Base-by-base conservation (phyloP, 495 filamentous ascomycete genomes). In the Cercophora sp. region DNA sequence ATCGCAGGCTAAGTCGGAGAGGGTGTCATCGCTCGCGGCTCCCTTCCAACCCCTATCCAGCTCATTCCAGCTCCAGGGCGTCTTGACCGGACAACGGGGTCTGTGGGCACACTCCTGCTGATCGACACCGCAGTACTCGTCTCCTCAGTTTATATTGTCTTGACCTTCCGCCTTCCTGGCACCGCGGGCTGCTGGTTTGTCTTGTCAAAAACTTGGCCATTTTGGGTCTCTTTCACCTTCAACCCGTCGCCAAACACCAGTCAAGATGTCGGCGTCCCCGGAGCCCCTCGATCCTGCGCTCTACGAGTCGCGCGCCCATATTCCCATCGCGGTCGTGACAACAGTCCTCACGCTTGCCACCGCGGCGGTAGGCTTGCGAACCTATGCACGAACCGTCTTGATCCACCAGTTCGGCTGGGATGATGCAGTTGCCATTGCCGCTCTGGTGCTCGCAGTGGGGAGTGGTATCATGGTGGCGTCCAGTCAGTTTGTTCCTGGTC, bases 321-420 rank as follows among this genome's bases (percentile, higher is more conserved):
- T 65, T 22, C 49, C 57, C 26, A 58, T 62, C 36, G 25, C 47
- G 23, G 61, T 63, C 5, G 62, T 65, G 25, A 36, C 54, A 3
- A 37, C 52, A 8, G 27, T 41, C 9, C 53, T 67, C 13, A 9
- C 41, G 36, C 25, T 72, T 10, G 70, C 71, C 40, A 63, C 61
- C 24, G 52, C 58, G 2, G 55, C 63, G 4, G 67, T 77, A 1
- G 52, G 53, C 10, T 54, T 74, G 25, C 64, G 74, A 40, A 54
- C 65, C 16, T 75, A 77, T 48, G 63, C 68, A 35, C 66, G 74
- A 32, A 61, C 59, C 16, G 42, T 59, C 44, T 52, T 75, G 29
- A 62, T 75, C 23, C 68, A 63, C 31, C 67, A 68, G 45, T 67
- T 75, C 48, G 74, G 74, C n/a, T 13, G 58, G 5, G 74, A 77